Base-by-base conservation (phyloP, 805 yeast genomes). In the Candida nonsorbophila region DNA sequence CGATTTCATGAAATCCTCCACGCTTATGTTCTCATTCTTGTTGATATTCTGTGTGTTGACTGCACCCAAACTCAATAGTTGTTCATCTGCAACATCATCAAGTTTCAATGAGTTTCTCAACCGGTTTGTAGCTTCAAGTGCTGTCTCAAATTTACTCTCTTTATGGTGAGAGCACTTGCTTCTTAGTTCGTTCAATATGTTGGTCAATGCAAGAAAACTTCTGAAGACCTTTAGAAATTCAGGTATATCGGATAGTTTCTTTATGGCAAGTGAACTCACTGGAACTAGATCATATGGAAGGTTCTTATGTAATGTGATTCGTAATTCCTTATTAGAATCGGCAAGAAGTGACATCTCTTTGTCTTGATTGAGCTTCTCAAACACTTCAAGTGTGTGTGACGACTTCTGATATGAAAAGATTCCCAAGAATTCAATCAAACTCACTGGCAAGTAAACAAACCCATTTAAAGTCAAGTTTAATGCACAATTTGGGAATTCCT, bases 71-170 rank as follows among this genome's bases (percentile, higher is more conserved):
- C 60, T 58, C 13, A 57, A 32, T 8, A 63, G 44, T 37, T 64
- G 67, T 29, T 60, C 67, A 30, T 60, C 63, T 1, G 65, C 53
- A 14, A 58, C 62, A 29, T 59, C 58, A 20, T 48, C 46, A 14
- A 64, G 38, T 29, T 55, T 56, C 20, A 63, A 47, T 3, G 67
- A 47, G 19, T 56, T 55, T 25, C 53, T 53, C 22, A 64, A 42
- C 28, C 45, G 59, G 27, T 49, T 47, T 27, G 49, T 57, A 4
- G 45, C 37, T 16, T 51, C 56, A 14, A 37, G 41, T 6, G 6
- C 18, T 9, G 10, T 9, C 12, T 9, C 9, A 3, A 25, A 7
- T 20, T 29, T 29, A 8, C 13, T 33, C 31, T 27, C 44, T 24
- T 32, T 38, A 25, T 19, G 30, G 19, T 23, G 28, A 24, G 14